Percentiles rank a stretch among this genome's conserved stretches.
Evolutionary conservation across 164 flowering plant species (phyloP).

Genomic region (Tetrastigma voinierianum): DNA sequence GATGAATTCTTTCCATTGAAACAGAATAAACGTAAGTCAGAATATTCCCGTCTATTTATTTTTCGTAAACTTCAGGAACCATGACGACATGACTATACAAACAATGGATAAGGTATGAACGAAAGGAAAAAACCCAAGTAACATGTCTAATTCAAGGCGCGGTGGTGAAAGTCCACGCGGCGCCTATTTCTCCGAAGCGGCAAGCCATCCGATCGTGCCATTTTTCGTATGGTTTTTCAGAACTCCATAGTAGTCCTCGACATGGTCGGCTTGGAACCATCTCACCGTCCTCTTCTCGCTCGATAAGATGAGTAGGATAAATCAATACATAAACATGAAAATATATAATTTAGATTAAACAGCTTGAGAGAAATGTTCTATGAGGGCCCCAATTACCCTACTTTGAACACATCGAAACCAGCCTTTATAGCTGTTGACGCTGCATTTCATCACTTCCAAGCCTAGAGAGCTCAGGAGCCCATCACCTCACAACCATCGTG

Average conservation of each 20-base stretch:
- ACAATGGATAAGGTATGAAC: no score
- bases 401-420: slow-evolving; percentile 69
- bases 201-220: slow-evolving; percentile 24
- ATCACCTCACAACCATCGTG: no score
- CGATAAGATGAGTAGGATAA: slow-evolving; percentile 10
- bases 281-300: slow-evolving; percentile 78
- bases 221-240: slow-evolving; percentile 38
- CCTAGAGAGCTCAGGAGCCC: no score
- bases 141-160: not conserved
- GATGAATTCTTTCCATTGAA: no score
- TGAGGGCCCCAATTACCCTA: slow-evolving; percentile 46
- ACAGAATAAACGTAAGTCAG: no score
- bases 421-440: slow-evolving; percentile 59
- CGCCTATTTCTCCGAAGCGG: slow-evolving; percentile 23
- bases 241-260: slow-evolving; percentile 80
- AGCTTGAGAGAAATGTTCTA: no score
- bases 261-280: slow-evolving; percentile 75
- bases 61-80: no score
- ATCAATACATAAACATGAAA: no score
- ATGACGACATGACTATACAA: no score
- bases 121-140: no score
- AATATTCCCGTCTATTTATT: no score
- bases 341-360: no score
- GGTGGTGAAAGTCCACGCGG: slow-evolving; percentile 19
- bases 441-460: slow-evolving; percentile 73